Percentiles rank a stretch among this genome's conserved stretches.
phyloP scores from a whole-genome alignment of 2,329 filamentous ascomycete genomes.

The Cytospora leucostoma region DNA sequence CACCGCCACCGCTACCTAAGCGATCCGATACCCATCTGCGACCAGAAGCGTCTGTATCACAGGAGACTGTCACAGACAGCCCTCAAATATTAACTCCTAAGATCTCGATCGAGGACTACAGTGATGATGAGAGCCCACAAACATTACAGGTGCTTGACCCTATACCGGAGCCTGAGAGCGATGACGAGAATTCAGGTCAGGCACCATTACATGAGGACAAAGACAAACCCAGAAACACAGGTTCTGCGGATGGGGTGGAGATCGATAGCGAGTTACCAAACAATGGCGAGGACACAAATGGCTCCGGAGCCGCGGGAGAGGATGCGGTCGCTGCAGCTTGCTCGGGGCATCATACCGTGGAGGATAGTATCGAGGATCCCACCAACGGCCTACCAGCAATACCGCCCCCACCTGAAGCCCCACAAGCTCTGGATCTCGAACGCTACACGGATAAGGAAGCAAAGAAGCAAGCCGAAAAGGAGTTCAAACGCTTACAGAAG shows the following conservation, averaged over 20 bases:
- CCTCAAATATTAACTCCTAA: slow-evolving; percentile 38
- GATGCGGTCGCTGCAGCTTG: background rate
- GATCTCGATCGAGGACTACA: slow-evolving; percentile 49
- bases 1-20: slow-evolving; percentile 7
- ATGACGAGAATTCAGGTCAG: slow-evolving; percentile 1
- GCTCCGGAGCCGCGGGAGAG: slow-evolving; percentile 40
- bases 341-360: slow-evolving; percentile 15
- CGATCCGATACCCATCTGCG: slow-evolving; percentile 29
- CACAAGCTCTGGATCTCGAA: slow-evolving; percentile 57
- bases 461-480: slow-evolving; percentile 69
- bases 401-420: slow-evolving; percentile 54
- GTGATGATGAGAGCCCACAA: slow-evolving; percentile 35
- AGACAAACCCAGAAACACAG: background rate
- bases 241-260: background rate
- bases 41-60: slow-evolving; percentile 21
- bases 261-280: background rate
- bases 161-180: slow-evolving; percentile 23
- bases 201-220: background rate
- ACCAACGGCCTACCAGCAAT: slow-evolving; percentile 43
- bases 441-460: slow-evolving; percentile 64
- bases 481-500: slow-evolving; percentile 63
- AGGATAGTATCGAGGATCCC: slow-evolving; percentile 25
- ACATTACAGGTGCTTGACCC: slow-evolving; percentile 28
- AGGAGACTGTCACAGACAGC: slow-evolving; percentile 22
- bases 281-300: slow-evolving; percentile 39